phyloP scores from a whole-genome alignment of 331 rosid genomes.

The Cydonia oblonga region DNA sequence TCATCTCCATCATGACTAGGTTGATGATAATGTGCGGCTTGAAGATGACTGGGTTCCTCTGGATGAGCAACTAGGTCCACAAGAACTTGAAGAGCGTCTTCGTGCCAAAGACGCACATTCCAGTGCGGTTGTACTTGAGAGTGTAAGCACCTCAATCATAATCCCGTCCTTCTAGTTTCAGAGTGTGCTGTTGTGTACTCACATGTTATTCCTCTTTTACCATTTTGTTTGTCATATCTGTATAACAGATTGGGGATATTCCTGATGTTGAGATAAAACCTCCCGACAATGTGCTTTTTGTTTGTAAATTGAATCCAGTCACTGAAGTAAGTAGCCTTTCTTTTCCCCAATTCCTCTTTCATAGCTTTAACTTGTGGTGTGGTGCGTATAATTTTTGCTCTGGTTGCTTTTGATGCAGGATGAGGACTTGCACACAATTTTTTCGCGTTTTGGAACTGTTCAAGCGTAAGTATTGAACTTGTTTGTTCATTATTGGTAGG shows the following conservation, averaged over 20 bases:
- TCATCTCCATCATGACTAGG: constrained; percentile 29
- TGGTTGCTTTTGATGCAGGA: constrained; percentile 42
- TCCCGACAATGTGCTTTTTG: constrained; percentile 83
- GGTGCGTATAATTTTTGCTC: not conserved
- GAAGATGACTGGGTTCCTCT: constrained; percentile 98
- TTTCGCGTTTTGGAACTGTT: constrained; percentile 85
- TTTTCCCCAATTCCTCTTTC: not conserved
- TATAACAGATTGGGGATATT: constrained; percentile 79
- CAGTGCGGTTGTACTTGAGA: constrained; percentile 90
- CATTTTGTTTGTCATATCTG: not conserved
- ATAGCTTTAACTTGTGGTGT: not conserved
- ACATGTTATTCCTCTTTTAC: not conserved
- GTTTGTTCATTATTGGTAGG: constrained; percentile 1
- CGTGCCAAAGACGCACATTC: constrained; percentile 81
- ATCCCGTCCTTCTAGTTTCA: constrained; percentile 4
- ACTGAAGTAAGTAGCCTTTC: constrained; percentile 56
- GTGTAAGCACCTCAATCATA: constrained; percentile 44
- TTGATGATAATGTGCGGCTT: constrained; percentile 73
- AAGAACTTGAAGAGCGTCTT: constrained; percentile 77
- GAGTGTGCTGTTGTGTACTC: not conserved
- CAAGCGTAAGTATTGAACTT: constrained; percentile 48
- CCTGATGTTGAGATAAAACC: constrained; percentile 96
- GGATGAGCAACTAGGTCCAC: constrained; percentile 71
- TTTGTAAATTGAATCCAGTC: constrained; percentile 90
- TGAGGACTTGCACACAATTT: constrained; percentile 84